These are phyloP conservation scores for Plasmodium fragile DNA, from an alignment of 169 alveolate genomes.

Conservation along the genomic window DNA sequence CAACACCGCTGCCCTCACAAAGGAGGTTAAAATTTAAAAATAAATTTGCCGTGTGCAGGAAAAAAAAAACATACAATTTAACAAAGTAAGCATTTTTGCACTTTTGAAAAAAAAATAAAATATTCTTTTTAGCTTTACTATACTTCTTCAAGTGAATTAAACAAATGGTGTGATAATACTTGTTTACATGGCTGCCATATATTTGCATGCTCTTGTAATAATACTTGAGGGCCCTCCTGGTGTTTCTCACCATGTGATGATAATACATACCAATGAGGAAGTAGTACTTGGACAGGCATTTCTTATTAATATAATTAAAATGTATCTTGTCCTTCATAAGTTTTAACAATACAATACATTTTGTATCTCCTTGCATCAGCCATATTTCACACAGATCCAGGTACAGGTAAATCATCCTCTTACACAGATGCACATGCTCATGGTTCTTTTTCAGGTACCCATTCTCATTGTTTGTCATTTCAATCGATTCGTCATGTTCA, in stretches of 20 bases:
- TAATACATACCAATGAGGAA: constrained; percentile 66
- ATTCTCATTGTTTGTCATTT: constrained; percentile 17
- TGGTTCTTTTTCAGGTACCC: neutral
- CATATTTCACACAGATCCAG: constrained; percentile 74
- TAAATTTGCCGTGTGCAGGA: constrained; percentile 40
- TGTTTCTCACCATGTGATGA: constrained; percentile 42
- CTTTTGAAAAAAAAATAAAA: constrained; percentile 16
- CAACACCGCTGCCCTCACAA: neutral
- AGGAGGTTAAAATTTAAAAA: constrained; percentile 59
- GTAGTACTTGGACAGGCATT: constrained; percentile 37
- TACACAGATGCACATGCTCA: constrained; percentile 1
- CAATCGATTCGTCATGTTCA: constrained; percentile 50
- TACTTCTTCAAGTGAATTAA: constrained; percentile 50
- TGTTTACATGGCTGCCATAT: constrained; percentile 19
- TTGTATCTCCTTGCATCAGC: constrained; percentile 41
- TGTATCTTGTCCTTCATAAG: constrained; percentile 51
- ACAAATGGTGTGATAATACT: constrained; percentile 44
- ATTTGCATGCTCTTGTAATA: constrained; percentile 39
- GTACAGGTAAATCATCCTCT: constrained; percentile 38
- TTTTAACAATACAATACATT: constrained; percentile 28
- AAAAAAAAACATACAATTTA: constrained; percentile 55
- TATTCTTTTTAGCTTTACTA: constrained; percentile 36
- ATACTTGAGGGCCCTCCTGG: constrained; percentile 37
- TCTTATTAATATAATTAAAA: constrained; percentile 47
- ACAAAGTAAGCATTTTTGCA: constrained; percentile 54